A percentile compares a stretch with the other conserved stretches of the same genome.
phyloP scores from a whole-genome alignment of 164 flowering plant species.

The Vitis vinifera region ASM3070453v1 NC_081820.1:19621001-19621500 shows the following conservation, averaged over 20 bases:
- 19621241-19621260: conserved; percentile 71
- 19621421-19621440: conserved; percentile 28
- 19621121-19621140: conserved; percentile 82
- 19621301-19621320: conserved; percentile 71
- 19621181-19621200: conserved; percentile 78
- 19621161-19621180: conserved; percentile 75
- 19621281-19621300: conserved; percentile 72
- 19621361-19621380: not conserved
- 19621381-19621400: conserved; percentile 36
- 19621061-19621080: conserved; percentile 74
- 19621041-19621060: conserved; percentile 36
- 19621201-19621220: conserved; percentile 56
- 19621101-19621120: conserved; percentile 54
- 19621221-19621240: conserved; percentile 76
- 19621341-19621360: conserved; percentile 3
- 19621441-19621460: not conserved
- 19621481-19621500: no score
- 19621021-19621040: not conserved
- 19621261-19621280: conserved; percentile 79
- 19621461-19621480: no score
- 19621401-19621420: conserved; percentile 35
- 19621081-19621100: conserved; percentile 69
- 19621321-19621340: conserved; percentile 35
- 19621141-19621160: conserved; percentile 87
- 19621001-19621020: not conserved